A percentile compares a stretch with the other conserved stretches of the same genome.
Conservation (phyloP, 495 filamentous ascomycete genomes). For the Acidomyces sp. region DNA sequence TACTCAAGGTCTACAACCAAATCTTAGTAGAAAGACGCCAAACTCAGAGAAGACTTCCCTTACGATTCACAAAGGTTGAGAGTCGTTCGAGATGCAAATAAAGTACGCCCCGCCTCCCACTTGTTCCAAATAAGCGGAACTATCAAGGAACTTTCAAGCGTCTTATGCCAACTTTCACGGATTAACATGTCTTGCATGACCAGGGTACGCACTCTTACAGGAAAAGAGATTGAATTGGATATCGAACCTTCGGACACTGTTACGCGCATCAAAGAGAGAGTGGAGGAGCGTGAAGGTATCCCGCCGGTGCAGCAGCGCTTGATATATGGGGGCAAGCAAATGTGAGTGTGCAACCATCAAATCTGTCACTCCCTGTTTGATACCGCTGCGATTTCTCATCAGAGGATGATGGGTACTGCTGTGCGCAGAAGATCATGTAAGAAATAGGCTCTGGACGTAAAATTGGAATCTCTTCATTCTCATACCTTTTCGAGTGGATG, state of each 20-base stretch:
- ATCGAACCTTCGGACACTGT: slow-evolving; percentile 85
- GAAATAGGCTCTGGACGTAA: no score
- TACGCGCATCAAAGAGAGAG: slow-evolving; percentile 74
- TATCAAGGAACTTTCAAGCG: no score
- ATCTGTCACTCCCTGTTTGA: no score
- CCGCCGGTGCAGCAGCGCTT: slow-evolving; percentile 93
- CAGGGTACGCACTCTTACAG: slow-evolving; percentile 94
- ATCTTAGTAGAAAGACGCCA: no score
- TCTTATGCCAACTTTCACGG: no score
- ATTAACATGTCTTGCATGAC: not conserved
- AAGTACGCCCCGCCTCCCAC: slow-evolving; percentile 17
- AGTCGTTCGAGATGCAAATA: slow-evolving; percentile 13
- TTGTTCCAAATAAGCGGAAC: no score
- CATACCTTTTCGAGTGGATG: not conserved
- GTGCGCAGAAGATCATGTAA: no score
- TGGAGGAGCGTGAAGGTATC: slow-evolving; percentile 97
- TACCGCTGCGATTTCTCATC: no score
- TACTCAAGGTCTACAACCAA: no score
- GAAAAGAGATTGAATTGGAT: slow-evolving; percentile 96
- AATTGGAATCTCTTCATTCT: no score
- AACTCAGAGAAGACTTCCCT: no score
- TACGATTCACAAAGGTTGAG: not conserved
- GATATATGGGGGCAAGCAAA: slow-evolving; percentile 94
- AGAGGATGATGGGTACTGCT: not conserved
- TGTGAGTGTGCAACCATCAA: slow-evolving; percentile 53